Evolutionary conservation across 1,284 basidiomycete genomes (phyloP).

Genomic region (Boletus holoroseus): DNA sequence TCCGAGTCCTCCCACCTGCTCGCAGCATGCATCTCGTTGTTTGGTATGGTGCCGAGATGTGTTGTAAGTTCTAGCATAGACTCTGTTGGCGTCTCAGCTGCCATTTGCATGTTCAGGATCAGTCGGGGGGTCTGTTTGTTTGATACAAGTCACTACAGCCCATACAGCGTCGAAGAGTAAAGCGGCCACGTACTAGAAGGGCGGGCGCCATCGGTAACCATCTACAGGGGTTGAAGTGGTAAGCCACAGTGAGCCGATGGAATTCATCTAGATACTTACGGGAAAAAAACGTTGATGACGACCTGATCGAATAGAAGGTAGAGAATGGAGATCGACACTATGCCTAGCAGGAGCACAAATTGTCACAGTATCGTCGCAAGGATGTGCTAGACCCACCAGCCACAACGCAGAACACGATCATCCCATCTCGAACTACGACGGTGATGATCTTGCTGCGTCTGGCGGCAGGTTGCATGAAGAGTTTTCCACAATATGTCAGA

Average conservation of each 20-base stretch:
- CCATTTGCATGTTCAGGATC: constrained; percentile 23
- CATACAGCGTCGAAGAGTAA: background rate
- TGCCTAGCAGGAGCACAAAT: constrained; percentile 3
- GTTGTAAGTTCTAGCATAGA: constrained; percentile 17
- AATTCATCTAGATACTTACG: constrained; percentile 10
- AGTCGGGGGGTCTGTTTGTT: constrained; percentile 20
- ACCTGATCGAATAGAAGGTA: constrained; percentile 7
- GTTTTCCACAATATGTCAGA: constrained; percentile 20
- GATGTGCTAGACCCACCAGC: constrained; percentile 8
- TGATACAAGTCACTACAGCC: background rate
- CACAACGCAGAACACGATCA: constrained; percentile 12
- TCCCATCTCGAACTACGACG: constrained; percentile 20
- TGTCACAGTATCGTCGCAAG: background rate
- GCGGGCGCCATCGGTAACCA: constrained; percentile 16
- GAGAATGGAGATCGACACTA: background rate
- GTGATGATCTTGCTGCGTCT: constrained; percentile 16
- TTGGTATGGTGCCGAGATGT: background rate
- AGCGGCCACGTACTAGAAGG: constrained; percentile 13
- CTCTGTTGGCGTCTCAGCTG: constrained; percentile 10
- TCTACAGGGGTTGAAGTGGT: constrained; percentile 10
- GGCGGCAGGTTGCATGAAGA: constrained; percentile 5
- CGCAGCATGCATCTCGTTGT: background rate
- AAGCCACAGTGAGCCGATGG: background rate
- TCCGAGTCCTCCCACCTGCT: background rate
- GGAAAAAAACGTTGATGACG: constrained; percentile 16